A percentile compares a stretch with the other conserved stretches of the same genome.
Evolutionary conservation across 208 protist genomes (phyloP).

Genomic region (Trypanosoma melophagium): DNA sequence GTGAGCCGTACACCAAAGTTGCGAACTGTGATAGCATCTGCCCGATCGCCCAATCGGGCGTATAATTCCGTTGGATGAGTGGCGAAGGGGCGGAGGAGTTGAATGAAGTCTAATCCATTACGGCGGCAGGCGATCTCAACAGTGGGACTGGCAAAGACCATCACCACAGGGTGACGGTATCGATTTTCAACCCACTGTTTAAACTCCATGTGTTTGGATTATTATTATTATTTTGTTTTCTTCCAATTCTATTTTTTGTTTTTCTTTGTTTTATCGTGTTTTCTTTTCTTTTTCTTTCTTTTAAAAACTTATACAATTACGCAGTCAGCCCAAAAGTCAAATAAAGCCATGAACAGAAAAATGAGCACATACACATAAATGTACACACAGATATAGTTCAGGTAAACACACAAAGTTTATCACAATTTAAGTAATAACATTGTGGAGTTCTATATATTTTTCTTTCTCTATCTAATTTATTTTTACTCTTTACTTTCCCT

Average conservation of each 20-base stretch:
- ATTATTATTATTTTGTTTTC: too few species aligned
- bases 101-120: slow-evolving; percentile 69
- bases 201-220: slow-evolving; percentile 25
- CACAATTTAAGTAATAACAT: too few species aligned
- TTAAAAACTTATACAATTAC: too few species aligned
- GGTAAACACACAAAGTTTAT: too few species aligned
- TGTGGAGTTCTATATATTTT: too few species aligned
- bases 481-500: too few species aligned
- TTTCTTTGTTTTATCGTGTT: neutral
- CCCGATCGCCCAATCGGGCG: slow-evolving; percentile 51
- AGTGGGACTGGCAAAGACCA: slow-evolving; percentile 50
- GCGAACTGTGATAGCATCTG: slow-evolving; percentile 36
- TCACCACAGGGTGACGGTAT: slow-evolving; percentile 68
- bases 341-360: too few species aligned
- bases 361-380: too few species aligned
- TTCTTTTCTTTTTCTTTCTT: neutral
- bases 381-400: too few species aligned
- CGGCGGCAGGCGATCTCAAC: slow-evolving; percentile 45
- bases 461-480: too few species aligned
- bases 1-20: slow-evolving; percentile 75
- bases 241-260: neutral
- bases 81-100: slow-evolving; percentile 74
- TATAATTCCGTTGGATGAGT: slow-evolving; percentile 36
- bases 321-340: too few species aligned
- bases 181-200: slow-evolving; percentile 68